Percentiles rank a stretch among this genome's conserved stretches.
Conservation (phyloP, 202 grass and related monocot species). For the Bolboschoenoplectus hybrid region DNA sequence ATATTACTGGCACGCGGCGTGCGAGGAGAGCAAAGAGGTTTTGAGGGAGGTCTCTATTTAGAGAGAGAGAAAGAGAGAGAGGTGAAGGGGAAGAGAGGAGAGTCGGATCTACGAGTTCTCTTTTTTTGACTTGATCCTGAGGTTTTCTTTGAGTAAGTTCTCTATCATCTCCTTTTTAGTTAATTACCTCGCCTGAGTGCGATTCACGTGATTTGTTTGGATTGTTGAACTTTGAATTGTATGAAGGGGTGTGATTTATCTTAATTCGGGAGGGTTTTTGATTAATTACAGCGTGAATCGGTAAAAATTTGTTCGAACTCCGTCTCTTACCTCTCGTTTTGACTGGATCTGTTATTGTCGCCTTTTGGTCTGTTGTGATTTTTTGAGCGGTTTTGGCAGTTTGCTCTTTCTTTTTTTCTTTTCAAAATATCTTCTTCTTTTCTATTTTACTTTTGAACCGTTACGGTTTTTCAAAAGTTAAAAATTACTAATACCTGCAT, state of each 20-base stretch:
- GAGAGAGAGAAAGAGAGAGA: slow-evolving; percentile 6
- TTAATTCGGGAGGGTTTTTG: slow-evolving; percentile 21
- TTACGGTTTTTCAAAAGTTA: slow-evolving; percentile 12
- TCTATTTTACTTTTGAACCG: slow-evolving; percentile 11
- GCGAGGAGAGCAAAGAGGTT: slow-evolving; percentile 24
- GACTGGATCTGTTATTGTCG: slow-evolving; percentile 29
- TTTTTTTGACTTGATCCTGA: slow-evolving; percentile 33
- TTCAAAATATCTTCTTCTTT: slow-evolving; percentile 1
- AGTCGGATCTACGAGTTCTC: slow-evolving; percentile 19
- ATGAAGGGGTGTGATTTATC: not conserved
- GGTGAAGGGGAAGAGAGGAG: slow-evolving; percentile 19
- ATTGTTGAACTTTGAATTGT: not conserved
- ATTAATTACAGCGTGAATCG: slow-evolving; percentile 14
- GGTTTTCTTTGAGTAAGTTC: slow-evolving; percentile 31
- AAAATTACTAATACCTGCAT: not conserved
- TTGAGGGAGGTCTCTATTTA: not conserved
- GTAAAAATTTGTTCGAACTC: not conserved
- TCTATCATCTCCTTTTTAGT: not conserved
- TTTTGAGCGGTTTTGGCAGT: slow-evolving; percentile 13
- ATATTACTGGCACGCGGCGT: slow-evolving; percentile 14
- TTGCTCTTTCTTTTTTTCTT: not conserved
- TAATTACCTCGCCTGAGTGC: not conserved
- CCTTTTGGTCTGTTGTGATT: slow-evolving; percentile 34
- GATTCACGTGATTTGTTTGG: slow-evolving; percentile 18
- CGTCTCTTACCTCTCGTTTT: not conserved